Conservation (phyloP, 2,329 filamentous ascomycete genomes). For the Trichoderma breve region DNA sequence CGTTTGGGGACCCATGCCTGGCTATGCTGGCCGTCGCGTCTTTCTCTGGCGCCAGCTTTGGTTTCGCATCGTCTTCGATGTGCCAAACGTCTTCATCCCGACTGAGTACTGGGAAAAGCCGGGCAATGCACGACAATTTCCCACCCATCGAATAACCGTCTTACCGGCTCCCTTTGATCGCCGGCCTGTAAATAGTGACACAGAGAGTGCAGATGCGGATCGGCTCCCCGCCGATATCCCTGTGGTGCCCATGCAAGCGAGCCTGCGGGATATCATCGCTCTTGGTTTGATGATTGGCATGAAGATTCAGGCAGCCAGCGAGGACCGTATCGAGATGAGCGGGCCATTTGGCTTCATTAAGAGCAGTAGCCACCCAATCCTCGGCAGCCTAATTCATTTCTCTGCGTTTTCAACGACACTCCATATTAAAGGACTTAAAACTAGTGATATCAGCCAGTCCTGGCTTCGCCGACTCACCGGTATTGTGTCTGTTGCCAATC, state of each 20-base stretch:
- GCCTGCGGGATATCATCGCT: neutral
- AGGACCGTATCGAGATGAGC: neutral
- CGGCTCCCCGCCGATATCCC: neutral
- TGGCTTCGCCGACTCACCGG: neutral
- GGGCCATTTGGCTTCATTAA: neutral
- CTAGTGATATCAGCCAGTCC: neutral
- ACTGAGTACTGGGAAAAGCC: neutral
- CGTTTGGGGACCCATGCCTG: no score
- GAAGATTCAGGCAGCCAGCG: neutral
- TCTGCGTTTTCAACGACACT: neutral
- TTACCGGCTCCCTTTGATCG: neutral
- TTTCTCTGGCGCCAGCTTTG: no score
- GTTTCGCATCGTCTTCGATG: neutral
- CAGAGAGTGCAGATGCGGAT: neutral
- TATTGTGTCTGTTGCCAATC: neutral
- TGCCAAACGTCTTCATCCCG: neutral
- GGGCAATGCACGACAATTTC: neutral
- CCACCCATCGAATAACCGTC: neutral
- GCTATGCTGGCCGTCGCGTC: no score
- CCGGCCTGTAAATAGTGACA: neutral
- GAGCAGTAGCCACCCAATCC: neutral
- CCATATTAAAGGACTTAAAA: neutral
- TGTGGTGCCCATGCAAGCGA: neutral
- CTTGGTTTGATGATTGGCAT: neutral
- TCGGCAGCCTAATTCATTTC: neutral